These are phyloP conservation scores for Fusarium fujikuroi DNA, from an alignment of 2,329 filamentous ascomycete species.

Conservation along the genomic window DNA sequence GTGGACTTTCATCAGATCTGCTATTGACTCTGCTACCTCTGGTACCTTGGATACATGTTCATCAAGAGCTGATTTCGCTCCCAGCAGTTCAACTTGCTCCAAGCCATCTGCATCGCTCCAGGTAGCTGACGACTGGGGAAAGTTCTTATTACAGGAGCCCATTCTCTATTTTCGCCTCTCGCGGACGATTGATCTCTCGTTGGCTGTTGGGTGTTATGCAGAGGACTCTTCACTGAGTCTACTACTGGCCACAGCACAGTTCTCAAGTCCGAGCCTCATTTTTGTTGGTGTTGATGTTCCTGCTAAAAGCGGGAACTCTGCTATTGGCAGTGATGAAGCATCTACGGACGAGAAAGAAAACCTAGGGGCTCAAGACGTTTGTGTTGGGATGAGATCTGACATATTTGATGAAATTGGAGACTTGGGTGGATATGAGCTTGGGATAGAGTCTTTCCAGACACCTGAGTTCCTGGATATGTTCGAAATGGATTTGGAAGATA, in stretches of 20 bases:
- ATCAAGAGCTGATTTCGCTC: fast-evolving
- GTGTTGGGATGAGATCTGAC: fast-evolving
- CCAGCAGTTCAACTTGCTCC: fast-evolving
- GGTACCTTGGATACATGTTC: background rate
- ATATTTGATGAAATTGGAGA: background rate
- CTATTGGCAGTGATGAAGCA: fast-evolving
- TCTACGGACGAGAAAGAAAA: fast-evolving
- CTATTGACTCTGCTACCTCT: background rate
- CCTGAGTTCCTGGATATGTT: background rate
- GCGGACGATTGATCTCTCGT: background rate
- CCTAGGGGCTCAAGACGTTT: background rate
- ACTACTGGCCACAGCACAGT: fast-evolving
- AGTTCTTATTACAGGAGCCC: fast-evolving
- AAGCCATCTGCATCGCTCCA: fast-evolving
- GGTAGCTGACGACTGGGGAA: background rate
- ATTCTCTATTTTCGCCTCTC: background rate
- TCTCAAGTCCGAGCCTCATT: fast-evolving
- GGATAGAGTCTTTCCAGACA: too few relatives aligned
- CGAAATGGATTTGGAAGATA: background rate
- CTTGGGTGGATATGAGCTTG: background rate
- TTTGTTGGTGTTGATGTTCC: background rate
- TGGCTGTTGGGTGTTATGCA: fast-evolving
- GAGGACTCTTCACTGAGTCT: background rate
- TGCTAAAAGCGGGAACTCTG: fast-evolving
- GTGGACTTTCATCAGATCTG: fast-evolving